These are phyloP conservation scores for Pyricularia grisea DNA, from an alignment of 2,329 filamentous ascomycete genomes.

Conservation along the genomic window DNA sequence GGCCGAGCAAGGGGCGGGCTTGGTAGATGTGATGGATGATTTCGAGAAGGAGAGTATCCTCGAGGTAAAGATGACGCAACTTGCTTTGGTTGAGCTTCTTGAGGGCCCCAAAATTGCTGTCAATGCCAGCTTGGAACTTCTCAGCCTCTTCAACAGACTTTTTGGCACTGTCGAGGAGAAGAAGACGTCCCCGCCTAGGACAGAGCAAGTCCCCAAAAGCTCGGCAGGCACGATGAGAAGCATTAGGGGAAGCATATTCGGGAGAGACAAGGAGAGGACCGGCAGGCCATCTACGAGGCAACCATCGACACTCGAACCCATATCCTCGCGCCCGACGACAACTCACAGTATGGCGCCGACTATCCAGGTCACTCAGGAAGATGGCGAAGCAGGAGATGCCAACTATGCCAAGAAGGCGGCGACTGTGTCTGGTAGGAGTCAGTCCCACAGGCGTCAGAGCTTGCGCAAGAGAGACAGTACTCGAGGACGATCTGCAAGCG, in stretches of 20 bases:
- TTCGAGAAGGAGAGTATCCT: conserved; percentile 79
- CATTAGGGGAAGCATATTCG: conserved; percentile 69
- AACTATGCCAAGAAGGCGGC: conserved; percentile 24
- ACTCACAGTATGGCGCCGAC: conserved; percentile 47
- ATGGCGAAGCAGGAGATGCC: conserved; percentile 29
- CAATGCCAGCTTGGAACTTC: conserved; percentile 76
- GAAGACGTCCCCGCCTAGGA: conserved; percentile 22
- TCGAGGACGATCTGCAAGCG: conserved; percentile 34
- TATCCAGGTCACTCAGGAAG: conserved; percentile 69
- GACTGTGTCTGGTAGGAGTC: conserved; percentile 28
- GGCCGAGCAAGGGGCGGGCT: conserved; percentile 28
- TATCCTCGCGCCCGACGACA: conserved; percentile 27
- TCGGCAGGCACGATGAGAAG: conserved; percentile 63
- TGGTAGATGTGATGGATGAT: conserved; percentile 73
- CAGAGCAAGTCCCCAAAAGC: conserved; percentile 53
- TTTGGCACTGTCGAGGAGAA: conserved; percentile 56
- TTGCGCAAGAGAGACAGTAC: conserved; percentile 43
- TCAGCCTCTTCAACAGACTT: conserved; percentile 71
- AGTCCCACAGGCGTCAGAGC: conserved; percentile 39
- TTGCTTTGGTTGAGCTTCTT: conserved; percentile 71
- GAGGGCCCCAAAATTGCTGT: conserved; percentile 81
- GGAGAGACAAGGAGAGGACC: conserved; percentile 38
- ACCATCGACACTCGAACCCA: conserved; percentile 24
- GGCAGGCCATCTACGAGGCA: conserved; percentile 30
- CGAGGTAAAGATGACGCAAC: conserved; percentile 93